Conservation (phyloP, 345 rosid genomes). For the Corymbia maculata region DNA sequence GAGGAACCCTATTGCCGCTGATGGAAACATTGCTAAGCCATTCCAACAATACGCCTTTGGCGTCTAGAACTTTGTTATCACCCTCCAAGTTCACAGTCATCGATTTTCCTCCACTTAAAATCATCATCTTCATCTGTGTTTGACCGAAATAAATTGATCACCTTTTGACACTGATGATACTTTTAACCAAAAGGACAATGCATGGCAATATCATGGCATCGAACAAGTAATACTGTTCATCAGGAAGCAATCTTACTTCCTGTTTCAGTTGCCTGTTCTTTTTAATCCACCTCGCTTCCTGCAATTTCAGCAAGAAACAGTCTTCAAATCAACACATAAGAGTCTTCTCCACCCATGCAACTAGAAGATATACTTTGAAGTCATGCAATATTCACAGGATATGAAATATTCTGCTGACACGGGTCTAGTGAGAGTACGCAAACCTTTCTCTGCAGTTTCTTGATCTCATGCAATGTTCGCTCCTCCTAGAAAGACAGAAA, state of each 20-base stretch:
- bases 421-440: not conserved
- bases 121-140: not conserved
- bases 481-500: not conserved
- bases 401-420: not conserved
- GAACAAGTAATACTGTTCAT: not conserved
- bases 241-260: not conserved
- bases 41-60: not conserved
- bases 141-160: not conserved
- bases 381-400: not conserved
- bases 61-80: not conserved
- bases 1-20: not conserved
- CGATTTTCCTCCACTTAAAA: not conserved
- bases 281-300: not conserved
- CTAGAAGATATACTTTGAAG: not conserved
- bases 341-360: not conserved
- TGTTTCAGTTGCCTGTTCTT: not conserved
- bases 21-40: not conserved
- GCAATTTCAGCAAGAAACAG: not conserved
- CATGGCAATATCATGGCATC: not conserved
- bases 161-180: not conserved
- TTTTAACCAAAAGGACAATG: not conserved
- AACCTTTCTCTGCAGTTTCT: not conserved
- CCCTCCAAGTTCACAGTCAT: not conserved
- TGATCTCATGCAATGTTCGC: not conserved
- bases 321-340: not conserved